A percentile compares a stretch with the other conserved stretches of the same genome.
Evolutionary conservation across 805 yeast genomes (phyloP).

Genomic region (Candida ulmi): DNA sequence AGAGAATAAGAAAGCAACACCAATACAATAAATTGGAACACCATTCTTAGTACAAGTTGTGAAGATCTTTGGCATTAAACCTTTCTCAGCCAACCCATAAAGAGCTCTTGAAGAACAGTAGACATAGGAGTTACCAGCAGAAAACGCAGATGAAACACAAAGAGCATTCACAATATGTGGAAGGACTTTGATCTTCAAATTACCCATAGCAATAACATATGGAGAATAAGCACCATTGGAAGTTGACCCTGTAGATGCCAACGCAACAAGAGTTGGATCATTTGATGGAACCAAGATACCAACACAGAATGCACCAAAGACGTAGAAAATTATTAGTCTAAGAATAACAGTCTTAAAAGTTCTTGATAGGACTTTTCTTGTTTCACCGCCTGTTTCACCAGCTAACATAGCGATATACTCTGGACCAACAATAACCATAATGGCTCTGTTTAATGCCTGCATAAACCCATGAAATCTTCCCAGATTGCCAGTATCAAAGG

Average conservation of each 20-base stretch:
- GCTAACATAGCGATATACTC: constrained; percentile 79
- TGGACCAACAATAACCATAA: constrained; percentile 76
- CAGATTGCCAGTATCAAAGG: neutral
- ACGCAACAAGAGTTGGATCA: constrained; percentile 42
- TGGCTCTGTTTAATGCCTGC: constrained; percentile 60
- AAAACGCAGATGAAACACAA: constrained; percentile 47
- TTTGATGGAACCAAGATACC: constrained; percentile 62
- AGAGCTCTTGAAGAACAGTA: constrained; percentile 59
- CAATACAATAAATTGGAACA: constrained; percentile 68
- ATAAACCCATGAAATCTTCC: constrained; percentile 70
- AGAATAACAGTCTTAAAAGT: constrained; percentile 68
- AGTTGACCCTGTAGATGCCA: constrained; percentile 34
- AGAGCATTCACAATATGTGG: constrained; percentile 48
- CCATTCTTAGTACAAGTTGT: constrained; percentile 57
- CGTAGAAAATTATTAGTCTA: constrained; percentile 54
- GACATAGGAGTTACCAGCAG: constrained; percentile 51
- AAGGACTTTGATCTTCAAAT: constrained; percentile 44
- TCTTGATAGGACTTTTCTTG: constrained; percentile 61
- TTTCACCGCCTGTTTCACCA: constrained; percentile 65
- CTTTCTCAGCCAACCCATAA: constrained; percentile 47
- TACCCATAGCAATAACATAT: constrained; percentile 51
- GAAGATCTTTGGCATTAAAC: constrained; percentile 57
- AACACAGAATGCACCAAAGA: constrained; percentile 58
- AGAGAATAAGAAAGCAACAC: constrained; percentile 48
- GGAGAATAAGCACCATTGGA: constrained; percentile 49